phyloP scores from a whole-genome alignment of 768 basidiomycete species.

The Pulveroboletus sp. region DNA sequence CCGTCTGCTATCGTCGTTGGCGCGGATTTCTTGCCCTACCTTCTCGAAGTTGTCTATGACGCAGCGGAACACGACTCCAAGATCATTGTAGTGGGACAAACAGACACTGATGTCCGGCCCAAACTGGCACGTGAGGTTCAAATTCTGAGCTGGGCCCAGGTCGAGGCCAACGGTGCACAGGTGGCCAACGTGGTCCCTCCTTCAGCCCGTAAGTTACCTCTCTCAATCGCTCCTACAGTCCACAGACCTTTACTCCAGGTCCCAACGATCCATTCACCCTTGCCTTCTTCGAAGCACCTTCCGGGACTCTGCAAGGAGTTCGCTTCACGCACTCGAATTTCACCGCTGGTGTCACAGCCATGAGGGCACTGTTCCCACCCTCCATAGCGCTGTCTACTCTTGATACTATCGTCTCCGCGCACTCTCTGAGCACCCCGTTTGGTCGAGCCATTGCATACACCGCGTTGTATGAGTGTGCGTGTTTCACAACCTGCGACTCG shows the following conservation, averaged over 20 bases:
- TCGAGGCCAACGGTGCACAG: slow-evolving; percentile 62
- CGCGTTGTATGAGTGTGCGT: slow-evolving; percentile 68
- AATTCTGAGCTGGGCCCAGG: slow-evolving; percentile 61
- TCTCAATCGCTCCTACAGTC: not conserved
- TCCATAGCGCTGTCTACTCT: slow-evolving; percentile 61
- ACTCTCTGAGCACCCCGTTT: slow-evolving; percentile 68
- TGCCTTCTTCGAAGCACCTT: slow-evolving; percentile 52
- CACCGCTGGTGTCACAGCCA: slow-evolving; percentile 83
- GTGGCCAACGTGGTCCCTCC: slow-evolving; percentile 40
- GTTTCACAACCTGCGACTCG: slow-evolving; percentile 62
- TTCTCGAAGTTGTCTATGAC: slow-evolving; percentile 72
- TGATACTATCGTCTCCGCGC: slow-evolving; percentile 75
- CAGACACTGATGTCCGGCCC: slow-evolving; percentile 40
- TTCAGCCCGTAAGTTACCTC: slow-evolving; percentile 45
- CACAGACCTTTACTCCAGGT: slow-evolving; percentile 4
- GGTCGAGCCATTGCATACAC: slow-evolving; percentile 79
- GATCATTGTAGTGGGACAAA: slow-evolving; percentile 71
- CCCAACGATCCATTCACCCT: slow-evolving; percentile 63
- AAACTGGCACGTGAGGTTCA: slow-evolving; percentile 49
- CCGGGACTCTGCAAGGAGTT: slow-evolving; percentile 53
- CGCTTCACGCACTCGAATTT: slow-evolving; percentile 80
- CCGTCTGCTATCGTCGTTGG: slow-evolving; percentile 74
- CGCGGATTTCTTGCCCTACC: slow-evolving; percentile 56
- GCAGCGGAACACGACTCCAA: slow-evolving; percentile 47
- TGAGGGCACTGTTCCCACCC: slow-evolving; percentile 69